Base-by-base conservation (phyloP, 306 rosid species). In the Casuarina glauca region DNA sequence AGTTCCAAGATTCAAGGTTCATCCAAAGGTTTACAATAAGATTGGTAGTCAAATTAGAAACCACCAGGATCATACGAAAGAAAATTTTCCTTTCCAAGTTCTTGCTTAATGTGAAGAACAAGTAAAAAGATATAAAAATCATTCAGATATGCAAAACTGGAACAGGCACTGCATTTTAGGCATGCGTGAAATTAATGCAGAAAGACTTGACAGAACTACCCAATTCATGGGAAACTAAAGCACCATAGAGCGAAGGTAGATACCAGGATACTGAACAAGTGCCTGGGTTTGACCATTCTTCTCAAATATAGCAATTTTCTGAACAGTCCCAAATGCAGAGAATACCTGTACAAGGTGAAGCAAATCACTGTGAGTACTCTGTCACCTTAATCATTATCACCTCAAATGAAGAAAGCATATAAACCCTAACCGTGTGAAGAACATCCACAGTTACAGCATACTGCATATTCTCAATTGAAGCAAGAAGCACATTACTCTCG, bases 391-490 rank as follows among this genome's bases (percentile, higher is more conserved):
- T 67, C 20, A 44, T 69, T 57, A 45, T 81, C 71, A 70, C 2
- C 53, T 36, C 13, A 26, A 49, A 52, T 1, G 13, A 26, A 69
- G 50, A 75, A 53, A 69, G 48, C 54, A 51, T 4, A 46, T 58
- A 54, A 48, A 61, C 39, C 61, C 95, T 77, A 66, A 93, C 97
- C 19, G 97, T 89, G 90, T 91, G 91, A 82, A 93, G 86, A 74
- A 93, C 97, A 44, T 93, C 98, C 74, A 93, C 98, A 38, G 97
- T 93, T 63, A 93, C 95, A 83, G 97, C 98, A 88, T 91, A 93
- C 86, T 93, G 98, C 98, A 93, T 93, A 84, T 93, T 93, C 81
- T 93, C 98, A 76, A 93, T 93, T 73, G 96, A 93, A 69, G 98
- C 98, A 64, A 93, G 90, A 76, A 93, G 97, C 69, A 93, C 98